Evolutionary conservation across 441 rosid genomes (phyloP).

Genomic region (Bocquillonia castaneifolia): DNA sequence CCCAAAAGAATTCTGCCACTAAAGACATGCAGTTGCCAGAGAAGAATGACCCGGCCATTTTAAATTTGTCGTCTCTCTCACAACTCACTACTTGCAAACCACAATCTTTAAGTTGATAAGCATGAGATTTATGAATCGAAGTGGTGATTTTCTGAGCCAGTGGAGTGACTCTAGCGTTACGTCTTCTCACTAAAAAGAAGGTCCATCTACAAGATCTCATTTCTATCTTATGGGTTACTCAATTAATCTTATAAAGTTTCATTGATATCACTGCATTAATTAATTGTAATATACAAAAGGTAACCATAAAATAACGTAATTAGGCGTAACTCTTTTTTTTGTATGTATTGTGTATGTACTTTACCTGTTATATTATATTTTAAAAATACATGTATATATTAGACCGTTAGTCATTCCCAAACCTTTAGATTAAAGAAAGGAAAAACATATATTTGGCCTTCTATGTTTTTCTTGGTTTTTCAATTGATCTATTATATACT

Average conservation of each 20-base stretch:
- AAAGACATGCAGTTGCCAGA: not conserved
- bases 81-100: not conserved
- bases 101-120: not conserved
- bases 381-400: too few relatives aligned
- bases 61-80: not conserved
- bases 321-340: too few relatives aligned
- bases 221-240: not conserved
- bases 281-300: too few relatives aligned
- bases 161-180: not conserved
- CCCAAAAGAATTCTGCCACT: not conserved
- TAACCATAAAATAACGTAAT: too few relatives aligned
- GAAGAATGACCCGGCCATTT: not conserved
- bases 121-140: not conserved
- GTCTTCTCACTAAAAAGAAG: not conserved
- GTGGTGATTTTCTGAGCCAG: not conserved
- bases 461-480: too few relatives aligned
- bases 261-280: not conserved
- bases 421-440: not conserved
- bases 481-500: too few relatives aligned
- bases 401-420: constrained; percentile 4
- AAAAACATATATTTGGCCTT: too few relatives aligned
- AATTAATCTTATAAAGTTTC: not conserved
- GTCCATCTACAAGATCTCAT: too few relatives aligned
- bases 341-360: too few relatives aligned
- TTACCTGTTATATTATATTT: not conserved